Base-by-base conservation (phyloP, 2,329 filamentous ascomycete species). In the Ophiostoma sp. region DNA sequence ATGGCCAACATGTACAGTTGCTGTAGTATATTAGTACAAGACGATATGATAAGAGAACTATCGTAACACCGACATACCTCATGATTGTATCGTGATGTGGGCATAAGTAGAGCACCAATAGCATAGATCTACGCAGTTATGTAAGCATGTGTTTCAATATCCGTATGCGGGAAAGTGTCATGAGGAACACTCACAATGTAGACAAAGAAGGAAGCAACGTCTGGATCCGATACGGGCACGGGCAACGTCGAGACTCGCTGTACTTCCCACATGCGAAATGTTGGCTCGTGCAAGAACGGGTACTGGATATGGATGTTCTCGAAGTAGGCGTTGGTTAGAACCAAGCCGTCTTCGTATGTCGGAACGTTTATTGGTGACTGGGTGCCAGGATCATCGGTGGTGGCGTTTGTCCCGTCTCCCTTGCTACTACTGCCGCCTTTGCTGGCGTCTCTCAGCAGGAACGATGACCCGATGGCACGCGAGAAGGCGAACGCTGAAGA, bases 401-500 rank as follows among this genome's bases (percentile, higher is more conserved):
- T 12, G 6, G 39, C 48, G 48, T n/a, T 50, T 22, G n/a, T 50
- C 3, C 48, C n/a, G 1, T 50, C 17, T n/a, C 48, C 48, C 17
- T 50, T 50, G 48, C n/a, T 8, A 6, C 25, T 17, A 8, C 25
- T 33, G 28, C 4, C 42, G 17, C 12, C 66, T 12, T 12, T 15
- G n/a, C 1, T 4, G 9, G 25, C 31, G 4, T 50, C 45, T 4
- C 11, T 31, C 2, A 52, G 3, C 17, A 73, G 71, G 71, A 80
- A 75, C 1, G 77, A 74, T 7, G 77, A 72, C 55, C 77, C 77
- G 22, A 79, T 76, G 17, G 80, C 75, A n/a, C 78, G 76, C 39
- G 79, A 79, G 70, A 82, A 82, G 0, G 79, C 78, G 31, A 82
- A 75, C 1, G 80, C 79, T 1, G 80, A 82, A 0, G 81, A 82